Evolutionary conservation across 768 basidiomycete genomes (phyloP).

Genomic region (Trichaptum fuscoviolaceum): DNA sequence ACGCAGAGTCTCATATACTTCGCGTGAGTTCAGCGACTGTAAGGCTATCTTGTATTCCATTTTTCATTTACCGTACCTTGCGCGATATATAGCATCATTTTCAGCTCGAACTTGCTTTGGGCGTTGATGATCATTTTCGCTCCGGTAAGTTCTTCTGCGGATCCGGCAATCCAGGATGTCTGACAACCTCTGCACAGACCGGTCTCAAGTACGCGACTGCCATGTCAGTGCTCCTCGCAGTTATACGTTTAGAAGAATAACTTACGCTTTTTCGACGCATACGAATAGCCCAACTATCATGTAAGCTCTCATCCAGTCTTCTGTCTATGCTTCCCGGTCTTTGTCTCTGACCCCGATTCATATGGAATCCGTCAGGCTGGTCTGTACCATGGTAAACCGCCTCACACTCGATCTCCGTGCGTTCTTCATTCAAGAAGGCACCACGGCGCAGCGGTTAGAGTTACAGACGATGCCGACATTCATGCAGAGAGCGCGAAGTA

Average conservation of each 20-base stretch:
- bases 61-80: not conserved
- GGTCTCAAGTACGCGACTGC: not conserved
- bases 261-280: not conserved
- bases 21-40: not conserved
- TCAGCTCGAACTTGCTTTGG: slow-evolving; percentile 2
- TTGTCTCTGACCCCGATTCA: not conserved
- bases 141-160: not conserved
- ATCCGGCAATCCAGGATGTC: too few relatives aligned
- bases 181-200: not conserved
- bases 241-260: not conserved
- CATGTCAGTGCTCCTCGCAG: not conserved
- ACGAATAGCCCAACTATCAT: not conserved
- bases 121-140: not conserved
- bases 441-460: not conserved
- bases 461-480: not conserved
- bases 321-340: not conserved
- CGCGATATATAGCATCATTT: not conserved
- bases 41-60: not conserved
- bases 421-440: not conserved
- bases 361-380: not conserved
- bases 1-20: not conserved
- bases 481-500: not conserved
- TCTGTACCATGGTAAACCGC: not conserved
- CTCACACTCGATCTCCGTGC: not conserved
- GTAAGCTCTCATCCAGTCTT: not conserved